Evolutionary conservation across 116 monocot species (phyloP).

Genomic region (Trichopus zeylanicus): DNA sequence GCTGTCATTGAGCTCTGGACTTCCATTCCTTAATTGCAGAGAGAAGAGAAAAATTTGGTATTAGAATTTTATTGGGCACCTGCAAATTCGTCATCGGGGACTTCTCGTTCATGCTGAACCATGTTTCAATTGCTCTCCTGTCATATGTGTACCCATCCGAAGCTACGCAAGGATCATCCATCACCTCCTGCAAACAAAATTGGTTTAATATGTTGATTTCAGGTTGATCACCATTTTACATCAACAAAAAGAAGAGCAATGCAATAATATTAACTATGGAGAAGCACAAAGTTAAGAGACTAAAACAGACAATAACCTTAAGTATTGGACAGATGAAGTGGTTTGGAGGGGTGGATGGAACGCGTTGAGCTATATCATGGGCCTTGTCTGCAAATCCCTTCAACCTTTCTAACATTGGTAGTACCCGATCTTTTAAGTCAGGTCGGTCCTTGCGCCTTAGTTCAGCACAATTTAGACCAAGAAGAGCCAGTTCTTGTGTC

Average conservation of each 20-base stretch:
- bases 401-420: conserved; percentile 38
- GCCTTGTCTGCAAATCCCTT: conserved; percentile 27
- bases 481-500: conserved; percentile 34
- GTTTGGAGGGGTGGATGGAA: conserved; percentile 17
- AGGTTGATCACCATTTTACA: too few species aligned
- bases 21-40: conserved; percentile 70
- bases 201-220: too few species aligned
- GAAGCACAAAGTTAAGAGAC: background rate
- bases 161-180: conserved; percentile 74
- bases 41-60: conserved; percentile 54
- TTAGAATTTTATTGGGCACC: conserved; percentile 36
- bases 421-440: conserved; percentile 34
- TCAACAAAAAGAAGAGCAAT: background rate
- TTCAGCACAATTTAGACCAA: conserved; percentile 50
- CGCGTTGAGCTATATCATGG: background rate
- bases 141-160: conserved; percentile 81
- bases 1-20: conserved; percentile 11
- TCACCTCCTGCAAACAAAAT: conserved; percentile 41
- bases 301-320: conserved; percentile 22
- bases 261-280: background rate
- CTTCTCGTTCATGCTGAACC: conserved; percentile 41
- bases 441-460: conserved; percentile 52
- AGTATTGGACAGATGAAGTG: conserved; percentile 64
- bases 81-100: conserved; percentile 65
- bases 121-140: conserved; percentile 49